Base-by-base conservation (phyloP, 768 basidiomycete genomes). In the Boletus huronensis region DNA sequence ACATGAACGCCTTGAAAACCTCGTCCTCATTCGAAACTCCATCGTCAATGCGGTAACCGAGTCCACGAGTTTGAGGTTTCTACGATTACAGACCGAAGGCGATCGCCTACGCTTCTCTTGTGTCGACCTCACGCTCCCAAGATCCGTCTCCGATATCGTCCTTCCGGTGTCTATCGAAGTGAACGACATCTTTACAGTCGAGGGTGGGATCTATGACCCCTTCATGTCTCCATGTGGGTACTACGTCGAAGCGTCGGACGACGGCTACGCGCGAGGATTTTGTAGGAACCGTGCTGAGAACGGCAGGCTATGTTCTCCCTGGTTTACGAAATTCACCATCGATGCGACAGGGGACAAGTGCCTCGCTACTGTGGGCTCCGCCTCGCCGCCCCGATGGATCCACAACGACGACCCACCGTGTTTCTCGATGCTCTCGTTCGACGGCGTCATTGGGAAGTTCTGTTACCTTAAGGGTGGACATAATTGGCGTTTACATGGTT, bases 301-400 rank as follows among this genome's bases (percentile, higher is more conserved):
- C 21, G 8, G 26, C 21, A 3, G 19, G 14, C 8, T 1, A 11
- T 3, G 19, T 23, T n/a, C 21, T 1, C 17, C 10, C 9, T n/a
- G 17, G 17, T 25, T 53, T 34, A 56, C 26, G n/a, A 54, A 54
- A 32, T 57, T 57, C 23, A 48, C 52, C 14, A 23, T 57, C n/a
- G 52, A 57, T 26, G 46, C 52, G 8, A 26, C 52, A 0, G 46
- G 41, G n/a, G 46, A 48, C 9, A 26, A 26, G 16, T 57, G 55
- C n/a, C 16, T 54, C 23, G 53, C 46, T 19, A 5, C 8, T 13
- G 46, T 57, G 14, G 46, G 55, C 40, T 21, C 5, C 5, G 23
- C 46, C 5, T 19, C 23, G 21, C 21, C 13, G 3, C 41, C 46
- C 32, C 45, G 13, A 32, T 54, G 52, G 54, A 11, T 10, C 10